Base-by-base conservation (phyloP, 768 basidiomycete species). In the Russula vinacea region DNA sequence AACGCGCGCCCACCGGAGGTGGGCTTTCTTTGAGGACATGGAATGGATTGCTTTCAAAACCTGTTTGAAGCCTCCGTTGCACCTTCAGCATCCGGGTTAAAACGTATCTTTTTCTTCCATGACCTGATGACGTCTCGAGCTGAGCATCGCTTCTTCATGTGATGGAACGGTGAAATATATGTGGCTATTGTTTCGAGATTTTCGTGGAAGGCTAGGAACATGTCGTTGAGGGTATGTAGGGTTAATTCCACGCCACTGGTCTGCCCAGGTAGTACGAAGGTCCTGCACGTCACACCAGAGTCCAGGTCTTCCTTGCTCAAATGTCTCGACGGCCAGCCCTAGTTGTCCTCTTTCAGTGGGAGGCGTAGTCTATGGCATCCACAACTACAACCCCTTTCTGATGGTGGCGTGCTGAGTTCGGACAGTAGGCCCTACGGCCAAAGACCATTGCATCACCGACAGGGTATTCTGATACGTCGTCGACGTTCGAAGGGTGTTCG, bases 291-390 rank as follows among this genome's bases (percentile, higher is more conserved):
- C 62, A n/a, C 39, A 57, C 56, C 67, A 68, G 16, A 64, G 47
- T 2, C 64, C 26, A 19, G 49, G 22, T 8, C 67, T 54, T 5
- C 68, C 68, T 35, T 69, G 44, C 42, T 69, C 68, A n/a, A 69
- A 54, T 35, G 17, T 35, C 53, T 69, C 62, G 54, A 68, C 11
- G 8, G 60, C 67, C 16, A 3, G 39, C 17, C 33, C 55, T 29
- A 61, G 14, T 47, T 42, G 42, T 14, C 53, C 59, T 2, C 24
- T 32, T 51, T 39, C 52, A n/a, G 49, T 54, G 13, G 8, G 52
- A 32, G 10, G 63, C 58, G 2, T 55, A 55, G 7, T 55, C 52
- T 10, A 49, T 49, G 57, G 52, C 17, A 33, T 47, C n/a, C n/a
- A 35, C 45, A 55, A 49, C 2, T 29, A 6, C 1, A 7, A 7